A percentile compares a stretch with the other conserved stretches of the same genome.
Conservation (phyloP, 805 yeast species). For the Wickerhamiella hasegawae region DNA sequence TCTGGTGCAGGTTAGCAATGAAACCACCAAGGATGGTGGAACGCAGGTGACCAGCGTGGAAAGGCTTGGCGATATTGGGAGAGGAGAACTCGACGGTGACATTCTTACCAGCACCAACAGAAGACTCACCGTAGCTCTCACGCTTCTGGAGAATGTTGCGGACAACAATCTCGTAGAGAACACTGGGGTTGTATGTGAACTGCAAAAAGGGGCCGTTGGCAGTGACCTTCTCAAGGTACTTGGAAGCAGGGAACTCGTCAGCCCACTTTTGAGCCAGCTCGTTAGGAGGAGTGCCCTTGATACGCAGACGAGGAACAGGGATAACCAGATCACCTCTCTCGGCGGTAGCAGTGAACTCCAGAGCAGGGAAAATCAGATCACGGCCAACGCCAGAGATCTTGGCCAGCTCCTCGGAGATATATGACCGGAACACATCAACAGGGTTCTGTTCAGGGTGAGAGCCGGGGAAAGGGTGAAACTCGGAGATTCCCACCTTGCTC, state of each 20-base stretch:
- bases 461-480: slow-evolving; percentile 23
- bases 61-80: slow-evolving; percentile 97
- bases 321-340: slow-evolving; percentile 88
- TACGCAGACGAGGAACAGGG: slow-evolving; percentile 79
- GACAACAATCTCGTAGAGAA: slow-evolving; percentile 52
- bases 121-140: slow-evolving; percentile 52
- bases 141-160: slow-evolving; percentile 50
- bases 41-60: slow-evolving; percentile 98
- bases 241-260: slow-evolving; percentile 53
- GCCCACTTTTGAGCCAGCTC: slow-evolving; percentile 67
- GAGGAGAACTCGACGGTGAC: slow-evolving; percentile 83
- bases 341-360: slow-evolving; percentile 72
- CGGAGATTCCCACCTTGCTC: slow-evolving; percentile 12
- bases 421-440: slow-evolving; percentile 77
- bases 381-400: slow-evolving; percentile 57
- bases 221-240: slow-evolving; percentile 49
- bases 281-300: slow-evolving; percentile 68
- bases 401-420: slow-evolving; percentile 65
- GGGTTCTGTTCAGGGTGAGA: slow-evolving; percentile 69
- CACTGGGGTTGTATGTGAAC: slow-evolving; percentile 58
- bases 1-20: slow-evolving; percentile 75
- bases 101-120: slow-evolving; percentile 56
- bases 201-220: slow-evolving; percentile 87
- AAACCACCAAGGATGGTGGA: slow-evolving; percentile 97
- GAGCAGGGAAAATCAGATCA: slow-evolving; percentile 57